Percentiles rank a stretch among this genome's conserved stretches.
These are phyloP conservation scores for Parachlorella kessleri DNA, from an alignment of 139 green algal species.

Conservation along the genomic window DNA sequence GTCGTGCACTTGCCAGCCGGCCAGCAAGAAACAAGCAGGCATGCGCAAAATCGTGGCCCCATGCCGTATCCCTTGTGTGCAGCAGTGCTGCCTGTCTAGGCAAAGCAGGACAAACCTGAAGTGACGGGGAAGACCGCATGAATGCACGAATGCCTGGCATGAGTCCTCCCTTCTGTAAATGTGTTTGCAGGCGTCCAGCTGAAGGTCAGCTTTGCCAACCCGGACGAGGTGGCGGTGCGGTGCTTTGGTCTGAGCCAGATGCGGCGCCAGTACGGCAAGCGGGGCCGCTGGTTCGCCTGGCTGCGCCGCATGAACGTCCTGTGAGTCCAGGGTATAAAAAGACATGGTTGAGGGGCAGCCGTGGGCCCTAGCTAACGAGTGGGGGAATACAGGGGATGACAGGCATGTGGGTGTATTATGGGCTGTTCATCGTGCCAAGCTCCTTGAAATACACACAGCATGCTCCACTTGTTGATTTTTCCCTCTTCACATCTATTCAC, in stretches of 20 bases:
- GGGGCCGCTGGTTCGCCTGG: constrained; percentile 16
- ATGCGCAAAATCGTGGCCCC: too few species aligned
- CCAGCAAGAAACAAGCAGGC: too few species aligned
- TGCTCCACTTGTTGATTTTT: not conserved
- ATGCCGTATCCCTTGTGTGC: too few species aligned
- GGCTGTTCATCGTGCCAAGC: too few species aligned
- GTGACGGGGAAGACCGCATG: too few species aligned
- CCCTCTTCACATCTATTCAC: not conserved
- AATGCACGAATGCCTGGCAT: too few species aligned
- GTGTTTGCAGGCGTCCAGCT: constrained; percentile 13
- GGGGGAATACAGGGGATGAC: not conserved
- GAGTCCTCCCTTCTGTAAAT: too few species aligned
- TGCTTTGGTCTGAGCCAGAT: constrained; percentile 7
- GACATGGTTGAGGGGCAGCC: not conserved
- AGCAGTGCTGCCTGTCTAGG: too few species aligned
- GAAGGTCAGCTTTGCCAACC: constrained; percentile 11
- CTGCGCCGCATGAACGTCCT: constrained; percentile 14
- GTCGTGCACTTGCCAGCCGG: too few species aligned
- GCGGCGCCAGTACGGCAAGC: not conserved
- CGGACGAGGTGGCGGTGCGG: not conserved
- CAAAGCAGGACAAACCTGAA: too few species aligned
- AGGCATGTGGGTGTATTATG: not conserved
- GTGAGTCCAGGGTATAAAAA: not conserved
- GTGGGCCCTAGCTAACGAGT: not conserved
- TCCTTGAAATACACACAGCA: not conserved